Conservation (phyloP, 2,329 filamentous ascomycete species). For the Arthroderma sp. region DNA sequence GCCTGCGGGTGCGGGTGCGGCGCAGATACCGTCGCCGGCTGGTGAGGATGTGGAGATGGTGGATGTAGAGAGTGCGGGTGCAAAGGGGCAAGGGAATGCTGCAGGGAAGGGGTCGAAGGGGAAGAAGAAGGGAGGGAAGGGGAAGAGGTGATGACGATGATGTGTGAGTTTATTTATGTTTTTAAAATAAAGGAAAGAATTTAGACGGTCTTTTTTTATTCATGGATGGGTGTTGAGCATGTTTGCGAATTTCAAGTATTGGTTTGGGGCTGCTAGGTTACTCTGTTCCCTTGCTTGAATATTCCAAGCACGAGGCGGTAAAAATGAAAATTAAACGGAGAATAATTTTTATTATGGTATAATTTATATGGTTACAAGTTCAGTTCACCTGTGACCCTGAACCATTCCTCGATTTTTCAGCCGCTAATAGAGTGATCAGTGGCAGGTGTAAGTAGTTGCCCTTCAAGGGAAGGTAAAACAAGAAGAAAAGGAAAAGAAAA, state of each 20-base stretch:
- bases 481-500: conserved; percentile 1
- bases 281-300: neutral
- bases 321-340: no score
- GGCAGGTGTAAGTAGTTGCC: neutral
- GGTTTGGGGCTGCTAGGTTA: neutral
- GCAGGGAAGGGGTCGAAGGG: conserved; percentile 49
- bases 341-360: no score
- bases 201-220: neutral
- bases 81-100: conserved; percentile 52
- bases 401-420: no score
- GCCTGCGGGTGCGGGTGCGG: conserved; percentile 29
- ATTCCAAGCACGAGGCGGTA: no score
- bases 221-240: neutral
- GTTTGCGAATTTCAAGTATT: neutral
- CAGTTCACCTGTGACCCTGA: no score
- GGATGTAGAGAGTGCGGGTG: conserved; percentile 43
- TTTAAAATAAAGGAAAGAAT: neutral
- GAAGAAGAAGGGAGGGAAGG: conserved; percentile 64
- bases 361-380: no score
- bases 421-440: no score
- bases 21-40: conserved; percentile 12
- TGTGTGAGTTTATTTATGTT: neutral
- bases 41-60: conserved; percentile 26
- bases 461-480: neutral
- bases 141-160: conserved; percentile 44